Conservation (phyloP, 2,329 filamentous ascomycete species). For the Colletotrichum chrysophilum region DNA sequence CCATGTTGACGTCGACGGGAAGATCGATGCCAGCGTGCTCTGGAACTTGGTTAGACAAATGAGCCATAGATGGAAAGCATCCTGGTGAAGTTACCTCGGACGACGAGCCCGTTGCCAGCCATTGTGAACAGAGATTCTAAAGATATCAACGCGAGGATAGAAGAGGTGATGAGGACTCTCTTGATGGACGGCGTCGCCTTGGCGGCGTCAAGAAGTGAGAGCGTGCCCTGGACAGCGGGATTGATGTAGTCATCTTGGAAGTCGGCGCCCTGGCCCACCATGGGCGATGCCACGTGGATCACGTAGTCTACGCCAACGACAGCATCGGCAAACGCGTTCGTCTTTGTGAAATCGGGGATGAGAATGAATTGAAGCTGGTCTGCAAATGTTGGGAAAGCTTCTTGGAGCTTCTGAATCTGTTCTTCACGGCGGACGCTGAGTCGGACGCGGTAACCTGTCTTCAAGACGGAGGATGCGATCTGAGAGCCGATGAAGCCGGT, state of each 20-base stretch:
- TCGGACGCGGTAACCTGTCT: constrained; percentile 3
- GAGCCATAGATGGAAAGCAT: neutral
- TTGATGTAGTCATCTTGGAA: neutral
- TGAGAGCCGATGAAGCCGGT: constrained; percentile 12
- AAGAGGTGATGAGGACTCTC: neutral
- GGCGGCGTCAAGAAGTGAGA: neutral
- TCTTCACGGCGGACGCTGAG: neutral
- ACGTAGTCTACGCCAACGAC: neutral
- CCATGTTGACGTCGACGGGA: neutral
- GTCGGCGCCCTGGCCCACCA: neutral
- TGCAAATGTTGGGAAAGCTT: neutral
- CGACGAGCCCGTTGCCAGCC: neutral
- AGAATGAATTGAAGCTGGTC: neutral
- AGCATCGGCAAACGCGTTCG: neutral
- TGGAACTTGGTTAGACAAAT: neutral
- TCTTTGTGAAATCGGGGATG: neutral
- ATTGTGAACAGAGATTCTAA: neutral
- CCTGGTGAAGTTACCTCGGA: neutral
- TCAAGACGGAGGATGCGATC: neutral
- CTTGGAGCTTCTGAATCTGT: neutral
- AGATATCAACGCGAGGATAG: neutral
- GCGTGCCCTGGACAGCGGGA: neutral
- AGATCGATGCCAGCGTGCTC: neutral
- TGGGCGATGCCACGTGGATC: neutral
- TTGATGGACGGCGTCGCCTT: neutral